These are phyloP conservation scores for Suillus variegatus DNA, from an alignment of 768 basidiomycete species.

Conservation along the genomic window DNA sequence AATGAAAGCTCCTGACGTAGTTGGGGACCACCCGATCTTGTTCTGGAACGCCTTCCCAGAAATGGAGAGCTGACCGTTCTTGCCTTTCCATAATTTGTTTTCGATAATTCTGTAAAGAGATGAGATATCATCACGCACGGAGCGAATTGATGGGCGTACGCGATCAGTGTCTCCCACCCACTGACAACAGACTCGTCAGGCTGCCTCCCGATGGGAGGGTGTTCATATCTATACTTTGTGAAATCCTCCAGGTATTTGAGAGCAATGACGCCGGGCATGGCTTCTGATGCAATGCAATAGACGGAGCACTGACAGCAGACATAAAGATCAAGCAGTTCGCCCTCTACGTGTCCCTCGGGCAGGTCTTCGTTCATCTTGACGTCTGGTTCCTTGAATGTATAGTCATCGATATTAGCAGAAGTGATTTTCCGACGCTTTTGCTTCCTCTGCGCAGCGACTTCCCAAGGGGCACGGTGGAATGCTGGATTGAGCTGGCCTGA, in stretches of 20 bases:
- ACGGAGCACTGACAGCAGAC: conserved; percentile 84
- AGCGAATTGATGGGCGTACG: conserved; percentile 44
- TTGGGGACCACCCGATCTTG: conserved; percentile 67
- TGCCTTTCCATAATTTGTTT: conserved; percentile 74
- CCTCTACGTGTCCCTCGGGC: conserved; percentile 40
- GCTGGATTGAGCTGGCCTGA: conserved; percentile 67
- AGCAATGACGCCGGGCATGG: conserved; percentile 76
- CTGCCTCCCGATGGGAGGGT: conserved; percentile 57
- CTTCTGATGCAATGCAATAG: conserved; percentile 67
- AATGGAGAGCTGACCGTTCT: conserved; percentile 58
- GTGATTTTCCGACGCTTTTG: conserved; percentile 55
- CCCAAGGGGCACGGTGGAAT: conserved; percentile 61
- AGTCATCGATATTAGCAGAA: conserved; percentile 34
- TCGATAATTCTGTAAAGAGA: conserved; percentile 59
- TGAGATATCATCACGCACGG: not conserved
- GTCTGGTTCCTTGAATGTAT: conserved; percentile 25
- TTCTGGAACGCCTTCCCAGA: conserved; percentile 53
- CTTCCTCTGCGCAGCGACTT: conserved; percentile 48
- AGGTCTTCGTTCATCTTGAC: conserved; percentile 34
- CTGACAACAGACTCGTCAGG: conserved; percentile 55
- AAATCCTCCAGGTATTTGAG: conserved; percentile 63
- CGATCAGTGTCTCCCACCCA: conserved; percentile 66
- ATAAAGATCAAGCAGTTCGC: conserved; percentile 71
- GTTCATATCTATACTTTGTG: conserved; percentile 55
- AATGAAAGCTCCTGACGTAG: conserved; percentile 47